A percentile compares a stretch with the other conserved stretches of the same genome.
phyloP scores from a whole-genome alignment of 306 rosid genomes.

The Potentilla sterilis region DNA sequence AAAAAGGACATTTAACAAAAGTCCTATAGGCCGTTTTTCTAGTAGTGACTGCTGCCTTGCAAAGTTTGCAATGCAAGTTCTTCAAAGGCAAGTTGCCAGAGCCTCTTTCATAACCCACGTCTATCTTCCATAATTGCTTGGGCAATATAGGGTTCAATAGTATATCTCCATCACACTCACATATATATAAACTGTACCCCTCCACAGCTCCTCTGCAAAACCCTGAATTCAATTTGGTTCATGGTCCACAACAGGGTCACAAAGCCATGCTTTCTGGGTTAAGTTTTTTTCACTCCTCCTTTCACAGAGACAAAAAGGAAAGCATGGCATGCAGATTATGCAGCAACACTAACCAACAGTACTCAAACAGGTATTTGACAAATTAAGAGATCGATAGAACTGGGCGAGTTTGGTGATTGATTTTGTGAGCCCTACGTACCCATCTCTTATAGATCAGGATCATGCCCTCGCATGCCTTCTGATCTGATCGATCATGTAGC shows the following conservation, averaged over 20 bases:
- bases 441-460: neutral
- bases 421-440: neutral
- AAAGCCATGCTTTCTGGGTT: neutral
- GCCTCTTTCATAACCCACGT: constrained; percentile 19
- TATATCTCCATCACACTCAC: neutral
- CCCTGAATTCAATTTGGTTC: neutral
- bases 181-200: neutral
- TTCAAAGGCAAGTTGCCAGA: constrained; percentile 1
- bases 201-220: neutral
- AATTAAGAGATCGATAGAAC: neutral
- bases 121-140: constrained; percentile 12
- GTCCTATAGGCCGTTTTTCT: too few relatives aligned
- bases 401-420: neutral
- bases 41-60: constrained; percentile 8
- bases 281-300: neutral
- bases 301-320: neutral
- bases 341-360: neutral
- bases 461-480: constrained; percentile 25
- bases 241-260: constrained; percentile 1
- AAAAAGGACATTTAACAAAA: too few relatives aligned
- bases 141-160: neutral
- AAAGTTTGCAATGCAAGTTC: neutral
- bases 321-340: neutral
- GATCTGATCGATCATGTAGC: constrained; percentile 6
- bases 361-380: neutral